A percentile compares a stretch with the other conserved stretches of the same genome.
Conservation (phyloP, 2,329 filamentous ascomycete species). For the Penicillium nordicum region DNA sequence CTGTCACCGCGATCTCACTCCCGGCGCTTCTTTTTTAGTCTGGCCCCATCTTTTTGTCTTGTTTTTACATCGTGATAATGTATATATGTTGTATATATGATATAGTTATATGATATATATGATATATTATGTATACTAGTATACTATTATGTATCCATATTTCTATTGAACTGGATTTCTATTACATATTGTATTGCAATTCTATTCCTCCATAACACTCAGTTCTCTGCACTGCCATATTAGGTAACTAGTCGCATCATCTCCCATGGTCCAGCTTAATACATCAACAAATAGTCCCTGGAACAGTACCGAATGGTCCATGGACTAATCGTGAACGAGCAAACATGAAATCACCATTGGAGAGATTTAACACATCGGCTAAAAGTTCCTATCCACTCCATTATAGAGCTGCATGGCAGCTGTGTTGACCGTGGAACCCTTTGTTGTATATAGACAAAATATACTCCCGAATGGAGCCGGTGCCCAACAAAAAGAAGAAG, state of each 20-base stretch:
- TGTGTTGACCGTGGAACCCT: constrained; percentile 11
- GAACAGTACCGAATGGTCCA: neutral
- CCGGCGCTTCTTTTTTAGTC: constrained; percentile 27
- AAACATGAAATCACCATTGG: constrained; percentile 20
- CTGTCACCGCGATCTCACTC: constrained; percentile 19
- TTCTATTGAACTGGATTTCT: neutral
- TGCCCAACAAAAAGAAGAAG: neutral
- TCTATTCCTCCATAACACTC: neutral
- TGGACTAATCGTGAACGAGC: constrained; percentile 5
- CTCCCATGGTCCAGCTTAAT: constrained; percentile 10
- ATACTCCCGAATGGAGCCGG: constrained; percentile 7
- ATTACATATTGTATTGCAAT: neutral
- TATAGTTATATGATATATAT: neutral
- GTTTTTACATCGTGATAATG: neutral
- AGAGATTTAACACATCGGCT: constrained; percentile 7
- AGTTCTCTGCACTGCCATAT: no score
- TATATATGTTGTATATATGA: neutral
- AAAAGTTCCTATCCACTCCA: constrained; percentile 21
- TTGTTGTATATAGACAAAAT: neutral
- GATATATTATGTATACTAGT: neutral
- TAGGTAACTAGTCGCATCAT: neutral
- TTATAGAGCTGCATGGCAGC: neutral
- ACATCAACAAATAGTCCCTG: constrained; percentile 3
- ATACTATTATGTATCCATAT: neutral
- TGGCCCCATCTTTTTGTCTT: constrained; percentile 14